A percentile compares a stretch with the other conserved stretches of the same genome.
Evolutionary conservation across 2,329 filamentous ascomycete genomes (phyloP).

Genomic region (Alternaria burnsii): DNA sequence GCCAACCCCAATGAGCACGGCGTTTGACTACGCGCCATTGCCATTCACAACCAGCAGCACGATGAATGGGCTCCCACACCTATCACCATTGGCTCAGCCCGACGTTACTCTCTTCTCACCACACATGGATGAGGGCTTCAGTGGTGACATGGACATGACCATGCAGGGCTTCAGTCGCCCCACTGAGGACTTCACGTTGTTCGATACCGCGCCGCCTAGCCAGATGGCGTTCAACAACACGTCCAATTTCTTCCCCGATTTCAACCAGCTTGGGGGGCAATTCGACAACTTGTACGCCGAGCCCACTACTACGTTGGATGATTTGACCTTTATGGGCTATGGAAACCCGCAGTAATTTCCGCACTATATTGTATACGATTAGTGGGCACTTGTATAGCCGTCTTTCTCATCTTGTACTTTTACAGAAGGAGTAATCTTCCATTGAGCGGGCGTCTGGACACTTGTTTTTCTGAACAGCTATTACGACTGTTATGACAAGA

Average conservation of each 20-base stretch:
- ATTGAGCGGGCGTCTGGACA: constrained; percentile 25
- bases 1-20: constrained; percentile 57
- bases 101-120: constrained; percentile 76
- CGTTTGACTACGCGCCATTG: constrained; percentile 53
- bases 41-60: constrained; percentile 39
- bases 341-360: constrained; percentile 33
- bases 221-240: constrained; percentile 37
- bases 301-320: constrained; percentile 42
- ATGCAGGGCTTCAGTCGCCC: constrained; percentile 45
- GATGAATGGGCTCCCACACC: constrained; percentile 56
- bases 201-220: constrained; percentile 41
- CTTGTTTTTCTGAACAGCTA: constrained; percentile 25
- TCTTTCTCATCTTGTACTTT: constrained; percentile 26
- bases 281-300: constrained; percentile 42
- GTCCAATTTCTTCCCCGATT: constrained; percentile 51
- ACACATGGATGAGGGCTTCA: constrained; percentile 70
- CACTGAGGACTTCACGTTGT: constrained; percentile 71
- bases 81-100: constrained; percentile 74
- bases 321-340: constrained; percentile 36
- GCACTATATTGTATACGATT: constrained; percentile 26
- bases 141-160: constrained; percentile 50
- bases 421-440: constrained; percentile 11
- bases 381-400: constrained; percentile 31
- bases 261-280: constrained; percentile 52
- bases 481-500: constrained; percentile 25